Evolutionary conservation across 2,329 filamentous ascomycete genomes (phyloP).

Genomic region (Neophaeococcomyces mojaviensis): DNA sequence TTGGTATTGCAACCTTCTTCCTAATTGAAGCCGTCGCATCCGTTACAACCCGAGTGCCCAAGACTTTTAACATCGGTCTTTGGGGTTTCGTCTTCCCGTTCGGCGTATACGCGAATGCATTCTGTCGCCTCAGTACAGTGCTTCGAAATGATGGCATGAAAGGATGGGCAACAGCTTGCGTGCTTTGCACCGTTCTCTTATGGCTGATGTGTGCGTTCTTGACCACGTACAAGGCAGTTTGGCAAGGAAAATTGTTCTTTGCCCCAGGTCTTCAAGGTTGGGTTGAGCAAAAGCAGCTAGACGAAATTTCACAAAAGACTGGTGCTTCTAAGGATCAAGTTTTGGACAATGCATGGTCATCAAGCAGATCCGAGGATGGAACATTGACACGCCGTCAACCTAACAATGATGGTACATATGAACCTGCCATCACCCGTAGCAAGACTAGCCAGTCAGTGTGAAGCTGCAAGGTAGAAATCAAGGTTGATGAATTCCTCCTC

Average conservation of each 20-base stretch:
- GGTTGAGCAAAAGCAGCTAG: constrained; percentile 13
- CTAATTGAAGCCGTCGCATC: constrained; percentile 17
- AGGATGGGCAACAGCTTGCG: constrained; percentile 21
- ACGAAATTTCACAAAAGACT: neutral
- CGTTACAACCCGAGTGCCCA: constrained; percentile 14
- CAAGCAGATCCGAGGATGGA: neutral
- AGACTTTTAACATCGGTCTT: constrained; percentile 21
- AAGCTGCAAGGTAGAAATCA: too few species aligned
- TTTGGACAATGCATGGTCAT: neutral
- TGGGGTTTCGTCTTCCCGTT: constrained; percentile 24
- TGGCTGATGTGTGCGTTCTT: constrained; percentile 23
- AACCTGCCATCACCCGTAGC: neutral
- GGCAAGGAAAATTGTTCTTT: constrained; percentile 21
- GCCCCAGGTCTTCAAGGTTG: constrained; percentile 22
- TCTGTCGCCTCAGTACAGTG: constrained; percentile 15
- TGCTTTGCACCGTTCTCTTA: constrained; percentile 14
- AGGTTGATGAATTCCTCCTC: too few species aligned
- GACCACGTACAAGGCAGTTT: constrained; percentile 19
- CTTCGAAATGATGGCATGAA: constrained; percentile 22
- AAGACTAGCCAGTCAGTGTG: too few species aligned
- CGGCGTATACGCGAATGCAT: constrained; percentile 21
- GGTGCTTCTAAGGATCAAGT: neutral
- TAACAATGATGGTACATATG: constrained; percentile 3
- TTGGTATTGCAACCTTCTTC: constrained; percentile 23
- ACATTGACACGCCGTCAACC: neutral